Conservation (phyloP, 257 asterid genomes). For the Thymus mandschuricus region DNA sequence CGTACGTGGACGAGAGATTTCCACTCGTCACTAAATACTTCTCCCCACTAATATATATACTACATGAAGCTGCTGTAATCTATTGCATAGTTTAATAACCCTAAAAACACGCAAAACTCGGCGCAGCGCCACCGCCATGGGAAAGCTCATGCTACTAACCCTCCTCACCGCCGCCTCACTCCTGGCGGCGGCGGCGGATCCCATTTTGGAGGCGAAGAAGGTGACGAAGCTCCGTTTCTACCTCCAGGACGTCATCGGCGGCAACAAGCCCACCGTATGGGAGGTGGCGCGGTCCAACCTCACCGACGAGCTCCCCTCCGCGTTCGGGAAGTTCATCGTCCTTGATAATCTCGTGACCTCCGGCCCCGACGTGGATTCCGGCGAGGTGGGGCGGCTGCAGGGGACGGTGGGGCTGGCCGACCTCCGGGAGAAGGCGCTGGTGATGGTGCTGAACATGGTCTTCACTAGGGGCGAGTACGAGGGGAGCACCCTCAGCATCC, state of each 20-base stretch:
- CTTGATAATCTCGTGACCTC: conserved; percentile 36
- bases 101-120: no score
- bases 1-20: no score
- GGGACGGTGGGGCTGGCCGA: conserved; percentile 38
- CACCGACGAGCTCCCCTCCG: conserved; percentile 23
- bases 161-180: no score
- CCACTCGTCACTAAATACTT: no score
- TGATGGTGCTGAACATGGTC: conserved; percentile 34
- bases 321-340: conserved; percentile 24
- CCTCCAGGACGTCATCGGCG: conserved; percentile 35
- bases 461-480: conserved; percentile 35
- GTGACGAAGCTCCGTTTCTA: conserved; percentile 38
- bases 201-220: not conserved
- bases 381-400: conserved; percentile 42
- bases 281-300: conserved; percentile 26
- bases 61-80: no score
- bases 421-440: conserved; percentile 30
- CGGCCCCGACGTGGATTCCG: conserved; percentile 29
- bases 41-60: no score
- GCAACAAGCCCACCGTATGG: conserved; percentile 29
- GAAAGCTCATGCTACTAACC: no score
- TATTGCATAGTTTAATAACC: no score
- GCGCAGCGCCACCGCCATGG: no score
- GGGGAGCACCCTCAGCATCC: conserved; percentile 40
- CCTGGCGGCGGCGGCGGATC: not conserved